Percentiles rank a stretch among this genome's conserved stretches.
These are phyloP conservation scores for Neurospora terricola DNA, from an alignment of 495 filamentous ascomycete species.

Conservation along the genomic window DNA sequence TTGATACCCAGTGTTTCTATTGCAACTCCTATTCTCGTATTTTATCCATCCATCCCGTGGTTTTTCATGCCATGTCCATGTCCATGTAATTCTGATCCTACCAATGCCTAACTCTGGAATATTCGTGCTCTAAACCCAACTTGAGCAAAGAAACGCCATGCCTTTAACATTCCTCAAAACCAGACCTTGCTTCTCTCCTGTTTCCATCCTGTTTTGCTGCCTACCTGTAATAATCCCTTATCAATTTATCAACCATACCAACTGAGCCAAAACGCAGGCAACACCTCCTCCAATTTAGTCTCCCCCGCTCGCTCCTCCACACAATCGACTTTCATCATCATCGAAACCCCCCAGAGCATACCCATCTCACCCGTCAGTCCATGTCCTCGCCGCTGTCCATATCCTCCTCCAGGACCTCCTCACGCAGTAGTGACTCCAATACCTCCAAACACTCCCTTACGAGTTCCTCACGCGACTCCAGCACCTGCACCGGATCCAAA, in stretches of 20 bases:
- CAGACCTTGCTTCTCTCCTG: too few relatives aligned
- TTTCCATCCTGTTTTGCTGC: too few relatives aligned
- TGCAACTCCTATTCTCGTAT: background rate
- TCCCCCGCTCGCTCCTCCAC: background rate
- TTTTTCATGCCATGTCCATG: too few relatives aligned
- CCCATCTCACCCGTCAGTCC: too few relatives aligned
- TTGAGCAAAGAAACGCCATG: too few relatives aligned
- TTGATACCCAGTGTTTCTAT: background rate
- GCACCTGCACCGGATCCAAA: too few relatives aligned
- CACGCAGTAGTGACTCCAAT: fast-evolving
- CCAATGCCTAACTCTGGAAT: background rate
- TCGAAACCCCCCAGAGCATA: background rate
- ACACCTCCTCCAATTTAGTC: background rate
- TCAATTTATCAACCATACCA: too few relatives aligned
- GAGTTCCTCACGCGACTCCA: background rate
- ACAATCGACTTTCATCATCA: background rate
- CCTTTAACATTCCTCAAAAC: too few relatives aligned
- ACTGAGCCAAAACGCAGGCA: too few relatives aligned
- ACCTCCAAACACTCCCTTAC: background rate
- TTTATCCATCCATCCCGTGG: too few relatives aligned
- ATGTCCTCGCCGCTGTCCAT: background rate
- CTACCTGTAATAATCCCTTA: too few relatives aligned
- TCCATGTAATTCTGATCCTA: background rate
- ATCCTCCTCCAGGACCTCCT: background rate
- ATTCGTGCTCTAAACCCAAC: too few relatives aligned